Conservation (phyloP, 345 rosid genomes). For the Eucalyptus urophylla region DNA sequence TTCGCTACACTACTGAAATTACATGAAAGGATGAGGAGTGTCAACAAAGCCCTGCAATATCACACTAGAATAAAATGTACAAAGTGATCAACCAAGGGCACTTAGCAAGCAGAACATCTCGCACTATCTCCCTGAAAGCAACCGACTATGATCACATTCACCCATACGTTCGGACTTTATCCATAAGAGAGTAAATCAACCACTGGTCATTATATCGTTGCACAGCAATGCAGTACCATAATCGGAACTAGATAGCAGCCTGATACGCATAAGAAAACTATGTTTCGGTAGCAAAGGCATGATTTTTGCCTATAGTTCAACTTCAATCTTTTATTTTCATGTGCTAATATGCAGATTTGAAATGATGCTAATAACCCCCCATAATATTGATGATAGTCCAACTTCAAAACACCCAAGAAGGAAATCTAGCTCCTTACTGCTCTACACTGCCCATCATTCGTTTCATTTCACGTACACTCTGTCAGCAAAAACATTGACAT, state of each 20-base stretch:
- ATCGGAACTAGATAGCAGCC: not conserved
- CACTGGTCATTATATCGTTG: not conserved
- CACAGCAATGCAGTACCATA: not conserved
- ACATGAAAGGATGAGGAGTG: not conserved
- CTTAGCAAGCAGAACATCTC: not conserved
- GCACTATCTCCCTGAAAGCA: not conserved
- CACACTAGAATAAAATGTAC: not conserved
- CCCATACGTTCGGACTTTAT: not conserved
- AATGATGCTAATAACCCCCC: not conserved
- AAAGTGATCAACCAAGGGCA: not conserved
- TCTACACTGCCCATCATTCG: not conserved
- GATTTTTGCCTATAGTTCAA: not conserved
- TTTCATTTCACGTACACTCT: not conserved
- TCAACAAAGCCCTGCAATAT: not conserved
- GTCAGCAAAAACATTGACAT: not conserved
- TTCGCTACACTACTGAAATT: conserved; percentile 50
- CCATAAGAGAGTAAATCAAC: not conserved
- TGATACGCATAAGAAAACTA: not conserved
- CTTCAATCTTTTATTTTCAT: not conserved
- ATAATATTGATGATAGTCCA: not conserved
- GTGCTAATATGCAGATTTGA: not conserved
- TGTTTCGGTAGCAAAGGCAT: not conserved
- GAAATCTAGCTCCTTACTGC: not conserved
- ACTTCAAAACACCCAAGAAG: not conserved
- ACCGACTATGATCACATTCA: not conserved